Percentiles rank a stretch among this genome's conserved stretches.
Conservation (phyloP, 2,329 filamentous ascomycete genomes). For the Aspergillus unguis region DNA sequence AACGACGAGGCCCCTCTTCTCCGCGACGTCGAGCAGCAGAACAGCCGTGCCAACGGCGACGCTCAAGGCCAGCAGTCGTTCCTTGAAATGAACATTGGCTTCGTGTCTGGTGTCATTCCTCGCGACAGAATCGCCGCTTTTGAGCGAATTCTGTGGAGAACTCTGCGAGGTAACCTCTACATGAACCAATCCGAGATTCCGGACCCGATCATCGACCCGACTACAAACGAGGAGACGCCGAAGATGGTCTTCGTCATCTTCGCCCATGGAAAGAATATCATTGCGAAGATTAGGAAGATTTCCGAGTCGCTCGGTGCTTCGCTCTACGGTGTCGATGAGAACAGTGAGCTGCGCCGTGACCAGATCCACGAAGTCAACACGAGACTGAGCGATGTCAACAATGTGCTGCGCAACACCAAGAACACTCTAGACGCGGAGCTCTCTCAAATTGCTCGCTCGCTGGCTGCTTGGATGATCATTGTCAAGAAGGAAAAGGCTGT, state of each 20-base stretch:
- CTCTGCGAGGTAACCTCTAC: slow-evolving; percentile 94
- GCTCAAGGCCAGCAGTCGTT: slow-evolving; percentile 75
- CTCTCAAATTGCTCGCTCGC: slow-evolving; percentile 83
- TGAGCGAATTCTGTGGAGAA: slow-evolving; percentile 96
- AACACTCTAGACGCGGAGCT: slow-evolving; percentile 89
- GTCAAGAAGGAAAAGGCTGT: slow-evolving; percentile 98
- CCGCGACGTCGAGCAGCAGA: slow-evolving; percentile 85
- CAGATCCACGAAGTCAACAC: slow-evolving; percentile 98
- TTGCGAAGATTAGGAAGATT: slow-evolving; percentile 98
- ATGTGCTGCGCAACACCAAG: slow-evolving; percentile 92
- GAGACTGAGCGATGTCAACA: slow-evolving; percentile 83
- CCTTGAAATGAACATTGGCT: slow-evolving; percentile 97
- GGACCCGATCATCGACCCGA: slow-evolving; percentile 85
- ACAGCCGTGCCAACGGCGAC: slow-evolving; percentile 57
- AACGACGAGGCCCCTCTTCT: slow-evolving; percentile 92
- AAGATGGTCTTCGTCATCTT: slow-evolving; percentile 99
- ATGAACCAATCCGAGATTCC: slow-evolving; percentile 99
- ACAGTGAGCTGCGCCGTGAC: slow-evolving; percentile 88
- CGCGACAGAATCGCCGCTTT: slow-evolving; percentile 91
- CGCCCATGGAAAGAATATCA: slow-evolving; percentile 95
- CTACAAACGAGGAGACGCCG: slow-evolving; percentile 84
- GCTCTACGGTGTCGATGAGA: slow-evolving; percentile 95
- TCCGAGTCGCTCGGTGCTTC: slow-evolving; percentile 95
- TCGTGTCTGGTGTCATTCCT: slow-evolving; percentile 92
- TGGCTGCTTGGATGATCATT: slow-evolving; percentile 96